phyloP scores from a whole-genome alignment of 129 eudicot genomes.

The Rutidosis leptorrhynchoides region DNA sequence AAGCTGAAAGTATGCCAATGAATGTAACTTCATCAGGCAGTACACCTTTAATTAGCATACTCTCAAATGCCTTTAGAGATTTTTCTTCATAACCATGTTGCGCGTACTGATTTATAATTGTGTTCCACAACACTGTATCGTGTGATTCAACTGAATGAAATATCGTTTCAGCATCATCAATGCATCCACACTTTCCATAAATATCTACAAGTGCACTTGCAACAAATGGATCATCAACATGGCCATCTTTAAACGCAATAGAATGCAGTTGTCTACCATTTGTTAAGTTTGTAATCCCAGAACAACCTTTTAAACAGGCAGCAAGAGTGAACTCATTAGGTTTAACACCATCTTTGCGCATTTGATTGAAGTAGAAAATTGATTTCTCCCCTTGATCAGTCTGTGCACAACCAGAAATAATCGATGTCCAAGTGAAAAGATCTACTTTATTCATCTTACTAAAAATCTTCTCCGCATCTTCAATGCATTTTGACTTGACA shows the following conservation, averaged over 20 bases:
- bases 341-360: constrained; percentile 41
- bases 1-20: constrained; percentile 43
- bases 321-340: constrained; percentile 48
- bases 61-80: constrained; percentile 33
- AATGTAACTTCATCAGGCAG: constrained; percentile 38
- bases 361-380: constrained; percentile 32
- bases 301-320: constrained; percentile 42
- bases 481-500: constrained; percentile 31
- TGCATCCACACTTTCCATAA: constrained; percentile 50
- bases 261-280: constrained; percentile 39
- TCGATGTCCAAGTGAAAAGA: constrained; percentile 43
- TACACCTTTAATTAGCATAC: constrained; percentile 28
- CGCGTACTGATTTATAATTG: constrained; percentile 40
- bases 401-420: constrained; percentile 41
- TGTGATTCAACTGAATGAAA: constrained; percentile 27
- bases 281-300: constrained; percentile 33
- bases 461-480: constrained; percentile 35
- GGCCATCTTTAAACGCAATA: constrained; percentile 35
- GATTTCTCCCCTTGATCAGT: constrained; percentile 40
- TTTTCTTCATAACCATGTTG: constrained; percentile 39
- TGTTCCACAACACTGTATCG: constrained; percentile 44
- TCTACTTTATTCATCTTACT: constrained; percentile 26
- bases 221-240: constrained; percentile 36
- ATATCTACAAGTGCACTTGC: constrained; percentile 44
- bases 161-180: constrained; percentile 39